A percentile compares a stretch with the other conserved stretches of the same genome.
phyloP scores from a whole-genome alignment of 2,329 filamentous ascomycete species.

The Colletotrichum melonis region DNA sequence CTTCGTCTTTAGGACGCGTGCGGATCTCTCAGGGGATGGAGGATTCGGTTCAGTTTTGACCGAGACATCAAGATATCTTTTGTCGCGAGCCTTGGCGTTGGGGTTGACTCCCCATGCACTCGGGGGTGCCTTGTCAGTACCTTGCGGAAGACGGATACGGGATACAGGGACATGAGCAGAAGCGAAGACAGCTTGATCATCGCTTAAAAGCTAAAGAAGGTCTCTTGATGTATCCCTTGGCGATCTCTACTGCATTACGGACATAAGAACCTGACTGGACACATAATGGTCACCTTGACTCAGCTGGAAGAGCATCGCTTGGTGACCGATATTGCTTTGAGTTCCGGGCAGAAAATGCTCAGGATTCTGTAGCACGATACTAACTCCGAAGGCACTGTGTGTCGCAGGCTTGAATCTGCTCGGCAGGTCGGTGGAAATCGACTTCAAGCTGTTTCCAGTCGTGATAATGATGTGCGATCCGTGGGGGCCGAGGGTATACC shows the following conservation, averaged over 20 bases:
- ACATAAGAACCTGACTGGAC: neutral
- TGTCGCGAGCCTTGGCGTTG: neutral
- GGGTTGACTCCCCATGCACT: neutral
- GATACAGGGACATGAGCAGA: neutral
- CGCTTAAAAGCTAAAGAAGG: neutral
- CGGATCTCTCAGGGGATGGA: neutral
- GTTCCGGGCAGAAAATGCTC: neutral
- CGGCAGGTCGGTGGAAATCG: neutral
- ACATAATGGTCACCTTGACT: neutral
- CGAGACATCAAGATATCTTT: neutral
- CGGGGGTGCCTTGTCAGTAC: neutral
- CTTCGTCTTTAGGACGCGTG: neutral
- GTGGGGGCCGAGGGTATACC: neutral
- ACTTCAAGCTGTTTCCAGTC: neutral
- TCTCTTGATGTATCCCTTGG: neutral
- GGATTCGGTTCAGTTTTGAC: conserved; percentile 1
- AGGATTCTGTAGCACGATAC: neutral
- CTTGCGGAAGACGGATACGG: too few species aligned
- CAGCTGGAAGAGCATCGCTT: neutral
- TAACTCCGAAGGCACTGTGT: neutral
- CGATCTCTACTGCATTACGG: neutral
- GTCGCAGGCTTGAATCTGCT: neutral
- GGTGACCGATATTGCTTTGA: neutral
- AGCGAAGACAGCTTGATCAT: neutral
- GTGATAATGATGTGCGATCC: neutral